Base-by-base conservation (phyloP, 176 grass and related monocot species). In the Phyllostachys edulis region DNA sequence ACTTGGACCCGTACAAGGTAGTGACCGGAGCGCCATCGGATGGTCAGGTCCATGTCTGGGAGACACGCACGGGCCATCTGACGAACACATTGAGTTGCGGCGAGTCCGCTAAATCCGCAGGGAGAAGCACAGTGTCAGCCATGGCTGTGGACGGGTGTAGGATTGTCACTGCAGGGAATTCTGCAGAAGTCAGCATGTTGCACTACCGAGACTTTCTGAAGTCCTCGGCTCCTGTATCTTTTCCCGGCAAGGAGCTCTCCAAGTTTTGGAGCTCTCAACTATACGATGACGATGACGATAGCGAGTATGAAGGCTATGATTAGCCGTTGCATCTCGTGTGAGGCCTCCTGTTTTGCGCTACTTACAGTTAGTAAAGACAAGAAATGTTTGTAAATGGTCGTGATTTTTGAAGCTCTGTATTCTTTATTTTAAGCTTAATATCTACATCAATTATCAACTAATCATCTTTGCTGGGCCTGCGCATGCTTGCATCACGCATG, bases 1-100 rank as follows among this genome's bases (percentile, higher is more conserved):
- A 98, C 72, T 85, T 95, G 93, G 96, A 98, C 83, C 85, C 42
- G 21, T 95, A 93, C 83, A 98, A 98, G 80, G 68, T 98, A 29
- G 89, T 98, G 69, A 90, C 91, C 0, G 96, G 87, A 67, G 89
- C 71, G 1, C 80, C 89, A 70, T 91, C 64, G 2, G 75, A 88
- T 45, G 85, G 66, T 23, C 20, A 82, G 72, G 82, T 89, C 70
- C 82, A 95, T 73, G 78, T 98, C 39, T 95, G 88, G 86, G 87
- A 95, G 76, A 84, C 90, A 1, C 60, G 9, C 38, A 90, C 88
- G 9, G 85, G 89, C 5, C 59, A 84, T n/a, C 67, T 89, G 15
- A n/a, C 78, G 64, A 95, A 93, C 83, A 84, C 89, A 16, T 73
- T 98, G 29, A 87, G 80, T 73, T 93, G 80, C 5, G 67, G 80